These are phyloP conservation scores for Oryza brachyantha DNA, from an alignment of 176 grass and related monocot genomes.

Conservation along the genomic window DNA sequence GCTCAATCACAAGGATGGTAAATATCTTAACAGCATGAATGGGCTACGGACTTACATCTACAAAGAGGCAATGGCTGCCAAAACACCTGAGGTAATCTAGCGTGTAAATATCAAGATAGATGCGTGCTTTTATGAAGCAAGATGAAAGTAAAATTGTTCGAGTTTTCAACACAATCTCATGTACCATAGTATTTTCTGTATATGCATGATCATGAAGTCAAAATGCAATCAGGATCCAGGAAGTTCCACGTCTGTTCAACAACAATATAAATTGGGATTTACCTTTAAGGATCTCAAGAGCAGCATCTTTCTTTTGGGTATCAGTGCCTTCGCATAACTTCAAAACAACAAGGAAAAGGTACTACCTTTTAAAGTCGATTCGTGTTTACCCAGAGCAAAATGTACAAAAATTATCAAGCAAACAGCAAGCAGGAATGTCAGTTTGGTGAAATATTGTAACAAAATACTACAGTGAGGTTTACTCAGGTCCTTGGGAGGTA, in stretches of 20 bases:
- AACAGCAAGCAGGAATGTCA: background rate
- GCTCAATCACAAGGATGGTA: background rate
- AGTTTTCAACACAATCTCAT: background rate
- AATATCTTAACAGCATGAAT: background rate
- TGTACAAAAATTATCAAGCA: background rate
- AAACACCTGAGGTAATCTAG: background rate
- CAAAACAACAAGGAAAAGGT: constrained; percentile 6
- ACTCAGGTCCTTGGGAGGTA: background rate
- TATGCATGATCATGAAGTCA: background rate
- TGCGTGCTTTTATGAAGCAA: background rate
- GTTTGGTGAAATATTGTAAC: background rate
- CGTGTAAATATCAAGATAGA: background rate
- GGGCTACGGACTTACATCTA: background rate
- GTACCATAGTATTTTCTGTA: background rate
- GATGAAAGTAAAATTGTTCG: background rate
- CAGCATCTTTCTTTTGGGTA: constrained; percentile 11
- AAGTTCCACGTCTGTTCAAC: background rate
- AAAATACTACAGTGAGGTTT: background rate
- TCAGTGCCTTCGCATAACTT: constrained; percentile 38
- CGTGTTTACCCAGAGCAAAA: background rate
- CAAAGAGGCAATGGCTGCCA: background rate
- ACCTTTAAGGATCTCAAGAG: constrained; percentile 43
- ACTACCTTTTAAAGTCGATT: constrained; percentile 2
- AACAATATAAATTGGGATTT: constrained; percentile 14
- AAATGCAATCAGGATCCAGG: background rate